Evolutionary conservation across 2,329 filamentous ascomycete genomes (phyloP).

Genomic region (Penicillium sp.): DNA sequence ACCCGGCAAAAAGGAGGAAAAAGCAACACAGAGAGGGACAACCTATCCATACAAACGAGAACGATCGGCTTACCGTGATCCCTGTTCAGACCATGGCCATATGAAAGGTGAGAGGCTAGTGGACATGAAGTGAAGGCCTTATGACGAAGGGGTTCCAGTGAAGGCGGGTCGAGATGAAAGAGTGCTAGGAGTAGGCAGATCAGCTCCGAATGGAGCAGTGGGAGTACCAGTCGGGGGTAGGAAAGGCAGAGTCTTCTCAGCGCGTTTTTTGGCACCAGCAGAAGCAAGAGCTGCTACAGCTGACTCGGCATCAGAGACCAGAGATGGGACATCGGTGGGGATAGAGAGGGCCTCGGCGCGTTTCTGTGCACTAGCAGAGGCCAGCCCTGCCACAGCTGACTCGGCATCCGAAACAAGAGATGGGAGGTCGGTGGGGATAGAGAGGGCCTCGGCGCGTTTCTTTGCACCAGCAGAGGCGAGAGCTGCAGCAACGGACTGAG

Average conservation of each 20-base stretch:
- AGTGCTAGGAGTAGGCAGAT: neutral
- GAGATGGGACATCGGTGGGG: no score
- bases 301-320: neutral
- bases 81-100: no score
- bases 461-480: conserved; percentile 2
- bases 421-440: conserved; percentile 9
- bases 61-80: no score
- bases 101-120: no score
- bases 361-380: no score
- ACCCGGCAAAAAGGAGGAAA: no score
- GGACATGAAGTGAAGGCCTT: no score
- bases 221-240: conserved; percentile 11
- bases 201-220: conserved; percentile 7
- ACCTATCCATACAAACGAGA: neutral
- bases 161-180: neutral
- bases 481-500: neutral
- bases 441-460: conserved; percentile 8
- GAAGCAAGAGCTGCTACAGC: conserved; percentile 5
- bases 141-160: no score
- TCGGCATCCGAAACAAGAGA: conserved; percentile 12
- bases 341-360: no score
- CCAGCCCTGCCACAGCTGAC: neutral
- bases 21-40: neutral
- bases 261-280: conserved; percentile 12
- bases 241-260: neutral